A percentile compares a stretch with the other conserved stretches of the same genome.
Evolutionary conservation across 2,329 filamentous ascomycete species (phyloP).

Genomic region (Fusarium irregulare): DNA sequence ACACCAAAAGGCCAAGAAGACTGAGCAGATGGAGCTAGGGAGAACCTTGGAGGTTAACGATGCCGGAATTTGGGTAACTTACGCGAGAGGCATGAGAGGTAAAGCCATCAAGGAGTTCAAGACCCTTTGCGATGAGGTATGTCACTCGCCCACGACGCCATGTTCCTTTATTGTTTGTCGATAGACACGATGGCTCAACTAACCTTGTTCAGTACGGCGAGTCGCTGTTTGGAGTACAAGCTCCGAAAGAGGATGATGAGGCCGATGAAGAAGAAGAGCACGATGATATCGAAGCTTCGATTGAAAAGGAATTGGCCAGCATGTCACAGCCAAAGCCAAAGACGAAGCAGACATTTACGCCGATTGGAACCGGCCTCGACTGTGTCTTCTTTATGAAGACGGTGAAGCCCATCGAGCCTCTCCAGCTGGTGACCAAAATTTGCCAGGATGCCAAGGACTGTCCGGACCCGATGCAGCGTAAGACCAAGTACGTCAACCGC

Average conservation of each 20-base stretch:
- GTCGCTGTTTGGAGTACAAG: conserved; percentile 65
- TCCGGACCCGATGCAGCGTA: conserved; percentile 56
- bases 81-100: conserved; percentile 75
- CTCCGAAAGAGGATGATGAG: conserved; percentile 48
- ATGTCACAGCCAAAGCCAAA: conserved; percentile 56
- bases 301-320: conserved; percentile 75
- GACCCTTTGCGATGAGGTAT: conserved; percentile 73
- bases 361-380: conserved; percentile 67
- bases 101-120: conserved; percentile 76
- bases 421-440: conserved; percentile 64
- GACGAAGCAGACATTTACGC: conserved; percentile 62
- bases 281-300: conserved; percentile 78
- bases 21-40: conserved; percentile 55
- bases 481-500: conserved; percentile 68
- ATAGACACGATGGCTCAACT: conserved; percentile 13
- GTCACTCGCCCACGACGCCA: not conserved
- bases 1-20: conserved; percentile 64
- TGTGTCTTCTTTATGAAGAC: conserved; percentile 73
- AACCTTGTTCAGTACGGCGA: conserved; percentile 68
- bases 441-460: conserved; percentile 64
- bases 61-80: conserved; percentile 82
- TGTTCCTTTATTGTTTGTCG: not conserved
- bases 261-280: conserved; percentile 54
- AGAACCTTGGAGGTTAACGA: conserved; percentile 73
- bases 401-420: conserved; percentile 65